Conservation (phyloP, 768 basidiomycete genomes). For the Podaxis carcinomalis region DNA sequence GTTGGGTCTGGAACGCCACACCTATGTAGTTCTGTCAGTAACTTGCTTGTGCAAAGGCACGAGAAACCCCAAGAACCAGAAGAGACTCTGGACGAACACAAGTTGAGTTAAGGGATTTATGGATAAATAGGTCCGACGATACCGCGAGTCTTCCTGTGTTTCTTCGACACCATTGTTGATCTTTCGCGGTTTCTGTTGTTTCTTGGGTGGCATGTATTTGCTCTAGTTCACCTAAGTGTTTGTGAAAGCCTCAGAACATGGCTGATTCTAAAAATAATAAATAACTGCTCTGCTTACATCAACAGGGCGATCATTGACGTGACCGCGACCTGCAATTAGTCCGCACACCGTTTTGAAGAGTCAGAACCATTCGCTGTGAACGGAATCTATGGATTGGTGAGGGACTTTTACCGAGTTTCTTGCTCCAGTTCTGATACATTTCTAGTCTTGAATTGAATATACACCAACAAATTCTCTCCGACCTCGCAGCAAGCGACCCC, state of each 20-base stretch:
- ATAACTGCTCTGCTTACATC: not conserved
- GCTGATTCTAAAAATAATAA: not conserved
- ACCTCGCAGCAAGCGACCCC: conserved; percentile 56
- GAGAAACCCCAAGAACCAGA: not conserved
- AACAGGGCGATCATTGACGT: not conserved
- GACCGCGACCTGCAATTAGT: not conserved
- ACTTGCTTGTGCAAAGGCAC: not conserved
- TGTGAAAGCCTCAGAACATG: not conserved
- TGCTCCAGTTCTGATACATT: not conserved
- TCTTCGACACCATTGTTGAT: conserved; percentile 15
- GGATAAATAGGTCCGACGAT: not conserved
- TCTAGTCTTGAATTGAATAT: conserved; percentile 74
- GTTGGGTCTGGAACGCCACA: conserved; percentile 23
- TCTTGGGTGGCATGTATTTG: conserved; percentile 1
- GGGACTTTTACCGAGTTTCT: not conserved
- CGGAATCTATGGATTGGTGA: conserved; percentile 7
- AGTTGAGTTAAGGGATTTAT: not conserved
- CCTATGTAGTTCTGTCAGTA: not conserved
- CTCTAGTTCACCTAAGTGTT: not conserved
- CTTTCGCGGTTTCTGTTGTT: conserved; percentile 19
- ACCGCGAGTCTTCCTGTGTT: not conserved
- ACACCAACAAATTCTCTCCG: conserved; percentile 69
- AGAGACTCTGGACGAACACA: not conserved
- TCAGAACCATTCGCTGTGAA: not conserved
- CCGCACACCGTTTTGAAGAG: not conserved